Evolutionary conservation across 1,284 basidiomycete species (phyloP).

Genomic region (Cryptococcus sp.): DNA sequence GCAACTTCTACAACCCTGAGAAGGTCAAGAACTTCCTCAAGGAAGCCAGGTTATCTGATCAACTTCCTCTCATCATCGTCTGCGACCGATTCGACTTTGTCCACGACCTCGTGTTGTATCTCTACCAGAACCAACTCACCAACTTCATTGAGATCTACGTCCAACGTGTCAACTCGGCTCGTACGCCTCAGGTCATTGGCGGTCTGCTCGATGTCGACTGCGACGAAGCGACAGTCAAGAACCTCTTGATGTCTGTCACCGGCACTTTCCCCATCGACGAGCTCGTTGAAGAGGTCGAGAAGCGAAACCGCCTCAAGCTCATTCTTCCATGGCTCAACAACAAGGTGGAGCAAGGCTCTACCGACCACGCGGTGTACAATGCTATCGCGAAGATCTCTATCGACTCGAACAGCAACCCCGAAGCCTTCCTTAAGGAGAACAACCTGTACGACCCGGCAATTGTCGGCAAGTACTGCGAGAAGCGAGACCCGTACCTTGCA

Average conservation of each 20-base stretch:
- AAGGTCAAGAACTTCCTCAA: slow-evolving; percentile 99
- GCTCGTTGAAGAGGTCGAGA: slow-evolving; percentile 95
- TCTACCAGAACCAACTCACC: slow-evolving; percentile 95
- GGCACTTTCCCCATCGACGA: slow-evolving; percentile 98
- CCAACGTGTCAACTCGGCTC: slow-evolving; percentile 93
- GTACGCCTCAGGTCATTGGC: slow-evolving; percentile 98
- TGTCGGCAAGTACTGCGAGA: slow-evolving; percentile 99
- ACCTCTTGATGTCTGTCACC: slow-evolving; percentile 86
- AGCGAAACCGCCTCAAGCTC: slow-evolving; percentile 92
- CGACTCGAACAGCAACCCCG: slow-evolving; percentile 98
- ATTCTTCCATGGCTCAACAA: slow-evolving; percentile 97
- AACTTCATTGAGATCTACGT: slow-evolving; percentile 99
- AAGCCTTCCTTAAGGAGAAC: slow-evolving; percentile 97
- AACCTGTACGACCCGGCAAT: slow-evolving; percentile 91
- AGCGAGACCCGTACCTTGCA: slow-evolving; percentile 95
- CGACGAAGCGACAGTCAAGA: slow-evolving; percentile 95
- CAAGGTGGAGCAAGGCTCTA: slow-evolving; percentile 86
- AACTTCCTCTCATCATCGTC: slow-evolving; percentile 98
- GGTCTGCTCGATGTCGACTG: slow-evolving; percentile 98
- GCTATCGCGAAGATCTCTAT: slow-evolving; percentile 98
- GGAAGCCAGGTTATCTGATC: slow-evolving; percentile 94
- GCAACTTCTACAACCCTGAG: slow-evolving; percentile 97
- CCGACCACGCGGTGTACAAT: slow-evolving; percentile 92
- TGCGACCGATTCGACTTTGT: slow-evolving; percentile 99
- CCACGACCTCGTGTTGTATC: slow-evolving; percentile 96